phyloP scores from a whole-genome alignment of 495 filamentous ascomycete genomes.

The Chaetomium tenue region DNA sequence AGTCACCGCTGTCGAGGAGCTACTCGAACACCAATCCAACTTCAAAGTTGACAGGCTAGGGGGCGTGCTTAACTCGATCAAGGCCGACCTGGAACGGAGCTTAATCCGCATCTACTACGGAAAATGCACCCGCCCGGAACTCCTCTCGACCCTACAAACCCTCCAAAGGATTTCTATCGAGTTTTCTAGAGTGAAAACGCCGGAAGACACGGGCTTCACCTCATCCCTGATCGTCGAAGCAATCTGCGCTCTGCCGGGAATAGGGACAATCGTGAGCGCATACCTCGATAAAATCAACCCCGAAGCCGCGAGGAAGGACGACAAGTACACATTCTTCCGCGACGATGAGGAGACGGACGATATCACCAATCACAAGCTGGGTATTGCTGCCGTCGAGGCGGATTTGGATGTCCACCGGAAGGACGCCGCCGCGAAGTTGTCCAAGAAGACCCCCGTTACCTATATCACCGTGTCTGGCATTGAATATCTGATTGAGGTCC shows the following conservation, averaged over 20 bases:
- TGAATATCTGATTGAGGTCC: constrained; percentile 90
- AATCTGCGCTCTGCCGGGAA: constrained; percentile 72
- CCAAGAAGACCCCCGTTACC: constrained; percentile 63
- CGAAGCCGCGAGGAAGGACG: constrained; percentile 77
- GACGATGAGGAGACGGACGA: constrained; percentile 81
- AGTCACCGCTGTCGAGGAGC: constrained; percentile 85
- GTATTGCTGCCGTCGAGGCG: constrained; percentile 85
- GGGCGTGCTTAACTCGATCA: constrained; percentile 65
- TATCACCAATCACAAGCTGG: constrained; percentile 83
- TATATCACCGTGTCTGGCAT: constrained; percentile 85
- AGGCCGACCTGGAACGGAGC: constrained; percentile 83
- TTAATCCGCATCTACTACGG: constrained; percentile 96
- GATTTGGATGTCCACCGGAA: constrained; percentile 75
- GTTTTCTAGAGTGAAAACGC: constrained; percentile 62
- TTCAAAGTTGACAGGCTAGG: constrained; percentile 69
- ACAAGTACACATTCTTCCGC: constrained; percentile 92
- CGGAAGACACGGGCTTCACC: constrained; percentile 69
- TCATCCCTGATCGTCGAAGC: constrained; percentile 70
- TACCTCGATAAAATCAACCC: constrained; percentile 85
- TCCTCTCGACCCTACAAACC: constrained; percentile 79
- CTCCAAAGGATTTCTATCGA: constrained; percentile 76
- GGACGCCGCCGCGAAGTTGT: constrained; percentile 65
- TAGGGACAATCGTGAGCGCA: constrained; percentile 63
- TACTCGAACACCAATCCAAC: constrained; percentile 65
- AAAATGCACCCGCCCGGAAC: constrained; percentile 87